Evolutionary conservation across 345 rosid species (phyloP), one percentile per base, ranked within the genome.

Genomic region (Pugionium cornutum): DNA sequence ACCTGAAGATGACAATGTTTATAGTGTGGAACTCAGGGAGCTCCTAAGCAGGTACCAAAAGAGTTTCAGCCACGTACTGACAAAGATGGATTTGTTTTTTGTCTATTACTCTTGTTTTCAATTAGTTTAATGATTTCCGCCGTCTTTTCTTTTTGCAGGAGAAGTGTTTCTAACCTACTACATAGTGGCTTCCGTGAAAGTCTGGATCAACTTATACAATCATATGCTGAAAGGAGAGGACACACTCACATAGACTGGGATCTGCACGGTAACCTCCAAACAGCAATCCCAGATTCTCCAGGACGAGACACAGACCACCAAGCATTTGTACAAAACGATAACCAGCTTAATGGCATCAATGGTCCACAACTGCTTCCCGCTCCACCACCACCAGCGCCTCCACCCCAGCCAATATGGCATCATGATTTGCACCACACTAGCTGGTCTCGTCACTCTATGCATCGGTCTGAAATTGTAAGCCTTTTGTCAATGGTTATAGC

Each of bases 121-220:
- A 37, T 53, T 58, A 11, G 5, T 10, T 5, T 65, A 30, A 64
- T 40, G 34, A 8, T 37, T 55, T 25, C 4, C 27, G 7, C 32
- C 5, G 52, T 61, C 29, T 39, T 43, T 54, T 62, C 4, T 34
- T 53, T 48, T 68, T 50, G 62, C 64, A 91, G 99, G 88, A 86
- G 97, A 77, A 95, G 95, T 46, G 99, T 95, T 69, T 91, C 99
- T 48, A 95, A 88, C 79, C 94, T 95, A 70, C 89, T 95, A 77
- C 86, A 89, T 43, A 95, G 99, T 74, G 97, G 96, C 41, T 95
- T 95, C 83, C 96, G 99, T 48, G 99, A 95, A 84, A 95, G 96
- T 67, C 78, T 95, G 75, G 99, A 95, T 72, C 99, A 91, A 26
- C 72, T 91, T 64, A 95, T 95, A 76, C 96, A 91, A 68, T 89